Percentiles rank a stretch among this genome's conserved stretches.
phyloP scores from a whole-genome alignment of 305 asterid genomes.

The Andrographis paniculata region DNA sequence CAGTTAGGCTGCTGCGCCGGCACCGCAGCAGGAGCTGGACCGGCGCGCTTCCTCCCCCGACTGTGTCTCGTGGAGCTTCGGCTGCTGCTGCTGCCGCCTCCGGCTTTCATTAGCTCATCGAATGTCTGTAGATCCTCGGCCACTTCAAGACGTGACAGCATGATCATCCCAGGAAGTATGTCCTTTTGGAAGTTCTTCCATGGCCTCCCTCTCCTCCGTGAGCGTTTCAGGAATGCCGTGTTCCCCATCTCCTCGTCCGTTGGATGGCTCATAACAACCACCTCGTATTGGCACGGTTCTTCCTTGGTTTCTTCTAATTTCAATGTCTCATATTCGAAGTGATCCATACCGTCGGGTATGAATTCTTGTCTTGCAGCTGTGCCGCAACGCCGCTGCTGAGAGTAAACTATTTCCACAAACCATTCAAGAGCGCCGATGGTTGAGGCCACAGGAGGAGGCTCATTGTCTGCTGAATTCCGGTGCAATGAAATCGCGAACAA shows the following conservation, averaged over 20 bases:
- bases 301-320: slow-evolving; percentile 48
- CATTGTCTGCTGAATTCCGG: slow-evolving; percentile 11
- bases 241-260: slow-evolving; percentile 22
- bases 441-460: slow-evolving; percentile 15
- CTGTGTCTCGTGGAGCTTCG: slow-evolving; percentile 30
- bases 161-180: slow-evolving; percentile 55
- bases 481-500: slow-evolving; percentile 37
- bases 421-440: slow-evolving; percentile 32
- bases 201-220: slow-evolving; percentile 53
- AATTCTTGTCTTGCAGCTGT: slow-evolving; percentile 17
- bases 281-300: slow-evolving; percentile 22
- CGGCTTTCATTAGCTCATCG: slow-evolving; percentile 45
- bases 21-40: slow-evolving; percentile 14
- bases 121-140: slow-evolving; percentile 66
- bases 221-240: slow-evolving; percentile 14
- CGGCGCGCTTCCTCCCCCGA: slow-evolving; percentile 38
- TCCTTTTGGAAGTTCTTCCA: slow-evolving; percentile 64
- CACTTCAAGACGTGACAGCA: slow-evolving; percentile 58
- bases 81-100: slow-evolving; percentile 24
- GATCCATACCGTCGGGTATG: slow-evolving; percentile 48
- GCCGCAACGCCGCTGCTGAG: slow-evolving; percentile 11
- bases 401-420: slow-evolving; percentile 45
- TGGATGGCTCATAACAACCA: slow-evolving; percentile 14
- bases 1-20: slow-evolving; percentile 26
- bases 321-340: slow-evolving; percentile 68